Evolutionary conservation across 805 yeast genomes (phyloP).

Genomic region (Zygosaccharomyces kombuchaensis): DNA sequence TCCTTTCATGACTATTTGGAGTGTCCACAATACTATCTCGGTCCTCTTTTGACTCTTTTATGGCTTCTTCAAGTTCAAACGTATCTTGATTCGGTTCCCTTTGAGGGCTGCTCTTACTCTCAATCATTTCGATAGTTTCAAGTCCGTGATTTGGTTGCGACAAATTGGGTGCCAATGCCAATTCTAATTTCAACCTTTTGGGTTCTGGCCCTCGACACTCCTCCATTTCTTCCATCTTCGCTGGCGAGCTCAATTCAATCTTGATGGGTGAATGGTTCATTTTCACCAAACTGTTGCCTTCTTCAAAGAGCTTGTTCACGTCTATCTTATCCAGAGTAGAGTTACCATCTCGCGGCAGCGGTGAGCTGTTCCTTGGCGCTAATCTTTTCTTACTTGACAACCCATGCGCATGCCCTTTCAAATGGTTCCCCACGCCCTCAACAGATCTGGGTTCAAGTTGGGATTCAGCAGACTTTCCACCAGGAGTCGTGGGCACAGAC

Average conservation of each 20-base stretch:
- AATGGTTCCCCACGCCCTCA: neutral
- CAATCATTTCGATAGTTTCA: slow-evolving; percentile 28
- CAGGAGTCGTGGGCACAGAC: slow-evolving; percentile 3
- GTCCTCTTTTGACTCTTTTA: slow-evolving; percentile 1
- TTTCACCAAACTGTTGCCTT: slow-evolving; percentile 1
- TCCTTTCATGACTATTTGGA: neutral
- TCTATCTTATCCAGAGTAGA: slow-evolving; percentile 19
- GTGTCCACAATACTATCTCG: slow-evolving; percentile 1
- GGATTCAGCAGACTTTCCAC: neutral
- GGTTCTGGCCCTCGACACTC: slow-evolving; percentile 10
- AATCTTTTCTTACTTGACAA: slow-evolving; percentile 14
- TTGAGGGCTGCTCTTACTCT: slow-evolving; percentile 13
- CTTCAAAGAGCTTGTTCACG: slow-evolving; percentile 20
- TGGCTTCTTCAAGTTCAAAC: slow-evolving; percentile 6
- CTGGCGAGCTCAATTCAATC: slow-evolving; percentile 22
- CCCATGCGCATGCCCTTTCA: slow-evolving; percentile 20
- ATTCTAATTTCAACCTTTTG: slow-evolving; percentile 20
- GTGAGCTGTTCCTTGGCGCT: slow-evolving; percentile 1
- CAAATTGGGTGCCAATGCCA: slow-evolving; percentile 19
- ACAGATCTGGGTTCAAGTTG: neutral
- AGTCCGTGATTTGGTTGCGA: slow-evolving; percentile 13
- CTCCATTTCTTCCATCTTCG: slow-evolving; percentile 8
- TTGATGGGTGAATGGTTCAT: slow-evolving; percentile 24
- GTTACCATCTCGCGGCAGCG: neutral
- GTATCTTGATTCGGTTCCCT: slow-evolving; percentile 7